phyloP scores from a whole-genome alignment of 192 early-diverging fungal genomes.

The Coemansia sp. region DNA sequence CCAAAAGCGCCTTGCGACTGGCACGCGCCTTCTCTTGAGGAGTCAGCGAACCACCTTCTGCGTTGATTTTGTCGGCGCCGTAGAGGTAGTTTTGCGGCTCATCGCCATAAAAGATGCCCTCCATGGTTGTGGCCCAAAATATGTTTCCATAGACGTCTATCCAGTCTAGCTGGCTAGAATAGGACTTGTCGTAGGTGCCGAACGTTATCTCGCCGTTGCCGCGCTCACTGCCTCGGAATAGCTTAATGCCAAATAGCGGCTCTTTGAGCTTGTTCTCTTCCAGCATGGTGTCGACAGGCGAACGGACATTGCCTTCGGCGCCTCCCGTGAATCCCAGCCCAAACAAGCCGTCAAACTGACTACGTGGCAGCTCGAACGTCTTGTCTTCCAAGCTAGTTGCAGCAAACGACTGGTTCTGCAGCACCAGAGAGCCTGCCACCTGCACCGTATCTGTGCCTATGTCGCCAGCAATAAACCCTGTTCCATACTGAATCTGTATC shows the following conservation, averaged over 20 bases:
- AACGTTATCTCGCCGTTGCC: constrained; percentile 55
- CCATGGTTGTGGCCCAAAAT: constrained; percentile 59
- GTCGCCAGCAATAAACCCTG: constrained; percentile 89
- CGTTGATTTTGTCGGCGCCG: constrained; percentile 43
- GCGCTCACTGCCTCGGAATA: constrained; percentile 25
- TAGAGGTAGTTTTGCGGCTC: constrained; percentile 48
- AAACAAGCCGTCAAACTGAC: constrained; percentile 56
- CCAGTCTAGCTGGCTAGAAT: constrained; percentile 52
- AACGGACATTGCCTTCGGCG: constrained; percentile 32
- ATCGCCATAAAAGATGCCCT: constrained; percentile 50
- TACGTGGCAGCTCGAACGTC: constrained; percentile 41
- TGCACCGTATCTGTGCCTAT: constrained; percentile 69
- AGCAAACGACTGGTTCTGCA: constrained; percentile 53
- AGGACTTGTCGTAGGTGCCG: constrained; percentile 49
- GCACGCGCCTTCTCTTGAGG: constrained; percentile 31
- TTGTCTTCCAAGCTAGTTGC: constrained; percentile 36
- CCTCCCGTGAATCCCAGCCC: constrained; percentile 52
- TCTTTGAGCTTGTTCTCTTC: constrained; percentile 33
- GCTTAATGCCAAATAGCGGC: constrained; percentile 43
- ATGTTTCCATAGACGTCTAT: constrained; percentile 53
- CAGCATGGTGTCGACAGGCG: constrained; percentile 49
- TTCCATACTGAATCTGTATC: constrained; percentile 94
- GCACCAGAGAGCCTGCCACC: constrained; percentile 28
- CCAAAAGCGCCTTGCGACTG: constrained; percentile 49
- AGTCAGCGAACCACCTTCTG: constrained; percentile 8